Base-by-base conservation (phyloP, 2,329 filamentous ascomycete genomes). In the Aspergillus ibericus region DNA sequence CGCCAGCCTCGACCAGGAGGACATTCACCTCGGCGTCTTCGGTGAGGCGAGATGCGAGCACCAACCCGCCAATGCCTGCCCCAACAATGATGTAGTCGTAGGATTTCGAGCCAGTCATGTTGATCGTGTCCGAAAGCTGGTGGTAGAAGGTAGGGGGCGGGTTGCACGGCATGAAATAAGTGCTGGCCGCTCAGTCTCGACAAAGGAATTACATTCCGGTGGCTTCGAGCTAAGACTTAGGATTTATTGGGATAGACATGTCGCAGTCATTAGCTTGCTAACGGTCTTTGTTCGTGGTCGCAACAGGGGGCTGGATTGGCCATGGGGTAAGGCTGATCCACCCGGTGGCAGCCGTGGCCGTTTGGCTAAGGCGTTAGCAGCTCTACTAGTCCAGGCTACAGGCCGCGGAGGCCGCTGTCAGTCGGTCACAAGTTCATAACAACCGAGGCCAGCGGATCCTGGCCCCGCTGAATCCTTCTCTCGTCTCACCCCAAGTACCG, bases 41-140 rank as follows among this genome's bases (percentile, higher is more conserved):
- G 18, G 66, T 70, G 15, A 74, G 62, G 9, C 71, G 67, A n/a
- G 62, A 63, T n/a, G 72, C 72, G 13, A 74, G 44, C 6, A 69
- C 68, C 13, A 74, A 63, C 8, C 72, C 72, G n/a, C 65, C 68
- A 27, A 67, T 70, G 9, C 71, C 72, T 12, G 66, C 72, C 42
- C 42, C 42, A 47, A 47, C 59, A 47, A 74, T 61, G 16, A 74
- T 65, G 47, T 68, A 73, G 58, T 74, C 70, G 48, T 66, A 69
- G 35, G 50, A 32, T 40, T 40, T 53, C n/a, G 27, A 15, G 9
- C 22, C 25, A 13, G 50, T 53, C 50, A 53, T 53, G n/a, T 4
- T 53, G 36, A n/a, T 6, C 9, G 16, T 12, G 36, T 18, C 8
- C 27, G 7, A 2, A 10, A 32, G 1, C 16, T 40, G 36, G 8